Percentiles rank a stretch among this genome's conserved stretches.
Evolutionary conservation across 1,284 basidiomycete species (phyloP).

Genomic region (Moesziomyces parantarcticus): DNA sequence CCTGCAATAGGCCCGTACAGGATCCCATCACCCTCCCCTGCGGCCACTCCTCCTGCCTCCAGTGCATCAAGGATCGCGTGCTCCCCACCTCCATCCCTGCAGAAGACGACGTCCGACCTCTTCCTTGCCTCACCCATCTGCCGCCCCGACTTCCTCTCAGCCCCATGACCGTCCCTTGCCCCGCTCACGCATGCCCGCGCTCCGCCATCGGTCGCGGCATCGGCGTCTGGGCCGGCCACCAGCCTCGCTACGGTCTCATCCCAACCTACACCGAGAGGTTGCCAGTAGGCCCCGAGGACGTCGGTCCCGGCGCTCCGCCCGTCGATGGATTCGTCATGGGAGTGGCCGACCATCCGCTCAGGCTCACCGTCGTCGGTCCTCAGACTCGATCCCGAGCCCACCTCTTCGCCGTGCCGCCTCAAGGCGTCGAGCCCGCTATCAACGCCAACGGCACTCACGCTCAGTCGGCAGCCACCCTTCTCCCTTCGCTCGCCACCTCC

Average conservation of each 20-base stretch:
- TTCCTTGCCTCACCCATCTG: conserved; percentile 45
- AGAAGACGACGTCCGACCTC: conserved; percentile 19
- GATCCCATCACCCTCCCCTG: conserved; percentile 60
- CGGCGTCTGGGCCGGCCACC: conserved; percentile 57
- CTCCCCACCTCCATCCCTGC: conserved; percentile 24
- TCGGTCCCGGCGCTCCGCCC: conserved; percentile 49
- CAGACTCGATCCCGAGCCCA: conserved; percentile 49
- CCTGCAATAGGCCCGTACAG: conserved; percentile 40
- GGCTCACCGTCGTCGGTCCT: conserved; percentile 55
- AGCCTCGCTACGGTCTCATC: conserved; percentile 45
- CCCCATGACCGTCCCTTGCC: conserved; percentile 54
- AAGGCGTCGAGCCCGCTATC: conserved; percentile 24
- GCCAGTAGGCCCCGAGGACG: conserved; percentile 22
- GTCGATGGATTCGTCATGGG: conserved; percentile 62
- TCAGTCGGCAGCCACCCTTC: conserved; percentile 22
- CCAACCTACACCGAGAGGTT: conserved; percentile 42
- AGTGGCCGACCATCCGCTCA: conserved; percentile 46
- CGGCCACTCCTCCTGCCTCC: conserved; percentile 58
- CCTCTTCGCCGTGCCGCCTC: conserved; percentile 42
- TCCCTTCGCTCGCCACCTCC: conserved; percentile 40
- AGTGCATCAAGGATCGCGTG: conserved; percentile 45
- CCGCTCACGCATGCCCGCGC: conserved; percentile 49
- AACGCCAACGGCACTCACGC: conserved; percentile 3
- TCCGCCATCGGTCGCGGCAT: conserved; percentile 59
- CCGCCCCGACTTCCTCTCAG: conserved; percentile 59